phyloP scores from a whole-genome alignment of 768 basidiomycete species.

The Boletus vermiculosoides region DNA sequence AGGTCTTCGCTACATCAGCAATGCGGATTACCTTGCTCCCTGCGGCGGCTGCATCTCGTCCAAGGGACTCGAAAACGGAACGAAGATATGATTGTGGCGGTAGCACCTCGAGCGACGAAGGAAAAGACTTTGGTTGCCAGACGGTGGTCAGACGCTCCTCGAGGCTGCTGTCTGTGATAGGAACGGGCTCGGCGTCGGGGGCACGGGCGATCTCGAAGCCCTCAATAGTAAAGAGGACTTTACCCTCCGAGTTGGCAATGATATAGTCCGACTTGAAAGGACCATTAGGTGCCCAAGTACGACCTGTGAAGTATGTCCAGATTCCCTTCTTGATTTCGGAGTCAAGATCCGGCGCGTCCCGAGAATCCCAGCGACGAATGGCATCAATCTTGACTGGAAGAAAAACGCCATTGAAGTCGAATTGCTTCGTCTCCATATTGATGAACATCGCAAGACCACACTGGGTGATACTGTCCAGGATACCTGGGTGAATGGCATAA shows the following conservation, averaged over 20 bases:
- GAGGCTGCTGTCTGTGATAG: slow-evolving; percentile 24
- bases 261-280: slow-evolving; percentile 29
- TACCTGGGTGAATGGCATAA: slow-evolving; percentile 34
- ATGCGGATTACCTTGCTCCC: slow-evolving; percentile 26
- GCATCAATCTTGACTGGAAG: slow-evolving; percentile 33
- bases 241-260: slow-evolving; percentile 30
- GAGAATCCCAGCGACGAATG: slow-evolving; percentile 31
- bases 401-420: slow-evolving; percentile 33
- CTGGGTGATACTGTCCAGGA: slow-evolving; percentile 34
- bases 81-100: slow-evolving; percentile 6
- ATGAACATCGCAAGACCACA: slow-evolving; percentile 32
- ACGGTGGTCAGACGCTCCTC: slow-evolving; percentile 32
- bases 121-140: slow-evolving; percentile 34
- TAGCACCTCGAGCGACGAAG: slow-evolving; percentile 13
- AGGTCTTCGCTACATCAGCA: slow-evolving; percentile 23
- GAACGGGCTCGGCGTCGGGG: slow-evolving; percentile 27
- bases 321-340: slow-evolving; percentile 29
- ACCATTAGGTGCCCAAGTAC: slow-evolving; percentile 24
- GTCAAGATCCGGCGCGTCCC: slow-evolving; percentile 23
- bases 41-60: slow-evolving; percentile 13
- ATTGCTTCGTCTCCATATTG: slow-evolving; percentile 30
- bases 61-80: slow-evolving; percentile 20
- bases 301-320: slow-evolving; percentile 30
- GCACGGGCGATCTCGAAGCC: slow-evolving; percentile 35
- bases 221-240: slow-evolving; percentile 33